Conservation (phyloP, 306 rosid species). For the Cucurbita pepo region DNA sequence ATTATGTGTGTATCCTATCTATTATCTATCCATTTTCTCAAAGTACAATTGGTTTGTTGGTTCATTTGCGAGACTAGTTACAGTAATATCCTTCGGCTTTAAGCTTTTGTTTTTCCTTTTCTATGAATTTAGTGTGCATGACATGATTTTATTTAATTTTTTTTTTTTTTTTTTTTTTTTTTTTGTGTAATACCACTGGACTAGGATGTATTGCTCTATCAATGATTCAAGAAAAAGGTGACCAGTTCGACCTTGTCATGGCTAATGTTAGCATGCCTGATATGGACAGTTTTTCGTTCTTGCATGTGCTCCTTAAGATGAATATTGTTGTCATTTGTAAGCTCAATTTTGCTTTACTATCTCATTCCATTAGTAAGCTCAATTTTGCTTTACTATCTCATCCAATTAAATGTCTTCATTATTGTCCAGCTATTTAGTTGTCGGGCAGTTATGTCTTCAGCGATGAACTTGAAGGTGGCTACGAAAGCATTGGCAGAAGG, state of each 20-base stretch:
- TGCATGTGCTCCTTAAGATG: neutral
- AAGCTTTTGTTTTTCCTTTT: neutral
- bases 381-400: neutral
- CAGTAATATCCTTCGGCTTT: neutral
- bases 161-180: neutral
- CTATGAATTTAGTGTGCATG: neutral
- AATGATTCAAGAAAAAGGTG: conserved; percentile 15
- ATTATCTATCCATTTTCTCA: too few relatives aligned
- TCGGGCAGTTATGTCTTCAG: too few relatives aligned
- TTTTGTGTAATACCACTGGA: conserved; percentile 1
- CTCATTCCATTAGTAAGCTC: conserved; percentile 23
- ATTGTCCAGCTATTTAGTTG: too few relatives aligned
- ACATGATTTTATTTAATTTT: neutral
- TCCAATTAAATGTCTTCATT: too few relatives aligned
- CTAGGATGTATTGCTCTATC: conserved; percentile 28
- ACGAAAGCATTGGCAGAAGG: too few relatives aligned
- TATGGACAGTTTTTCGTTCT: conserved; percentile 8
- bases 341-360: neutral
- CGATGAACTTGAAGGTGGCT: too few relatives aligned
- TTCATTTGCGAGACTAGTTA: neutral
- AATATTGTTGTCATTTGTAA: conserved; percentile 33
- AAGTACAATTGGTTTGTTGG: too few relatives aligned
- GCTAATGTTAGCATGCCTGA: conserved; percentile 25
- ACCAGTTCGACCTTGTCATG: conserved; percentile 24
- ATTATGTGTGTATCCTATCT: too few relatives aligned